Percentiles rank a stretch among this genome's conserved stretches.
phyloP scores from a whole-genome alignment of 1,284 basidiomycete genomes.

The Ceratobasidium sp. region DNA sequence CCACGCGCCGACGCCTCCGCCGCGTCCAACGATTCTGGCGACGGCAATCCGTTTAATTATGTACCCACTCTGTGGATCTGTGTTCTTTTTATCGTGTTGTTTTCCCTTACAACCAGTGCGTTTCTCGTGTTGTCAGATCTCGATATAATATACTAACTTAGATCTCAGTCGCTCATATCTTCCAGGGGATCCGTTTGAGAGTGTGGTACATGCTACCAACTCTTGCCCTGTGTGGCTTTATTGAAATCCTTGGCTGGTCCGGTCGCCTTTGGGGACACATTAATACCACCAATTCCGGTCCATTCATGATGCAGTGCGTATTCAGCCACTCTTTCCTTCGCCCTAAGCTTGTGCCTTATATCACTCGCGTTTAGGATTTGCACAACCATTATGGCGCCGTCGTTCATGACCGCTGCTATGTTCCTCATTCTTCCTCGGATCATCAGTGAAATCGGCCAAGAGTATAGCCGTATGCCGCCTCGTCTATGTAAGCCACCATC shows the following conservation, averaged over 20 bases:
- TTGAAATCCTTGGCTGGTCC: constrained; percentile 52
- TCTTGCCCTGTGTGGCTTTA: constrained; percentile 52
- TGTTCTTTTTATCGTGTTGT: constrained; percentile 46
- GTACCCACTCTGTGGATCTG: constrained; percentile 42
- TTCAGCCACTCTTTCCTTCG: background rate
- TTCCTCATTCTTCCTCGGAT: constrained; percentile 56
- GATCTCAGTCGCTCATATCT: constrained; percentile 56
- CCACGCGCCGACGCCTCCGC: constrained; percentile 12
- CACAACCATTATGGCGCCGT: constrained; percentile 47
- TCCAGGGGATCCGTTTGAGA: constrained; percentile 51
- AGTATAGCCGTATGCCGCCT: constrained; percentile 57
- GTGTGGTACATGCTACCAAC: constrained; percentile 55
- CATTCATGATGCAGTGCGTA: constrained; percentile 46
- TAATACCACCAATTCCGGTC: constrained; percentile 8
- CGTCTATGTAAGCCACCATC: constrained; percentile 48
- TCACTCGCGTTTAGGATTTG: constrained; percentile 22
- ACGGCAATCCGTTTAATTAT: constrained; percentile 40
- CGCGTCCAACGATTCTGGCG: background rate
- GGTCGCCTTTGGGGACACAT: constrained; percentile 38
- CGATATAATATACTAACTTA: background rate
- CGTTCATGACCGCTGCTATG: constrained; percentile 48
- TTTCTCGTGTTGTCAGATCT: background rate
- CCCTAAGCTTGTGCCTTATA: background rate
- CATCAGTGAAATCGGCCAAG: constrained; percentile 56
- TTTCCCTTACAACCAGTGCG: constrained; percentile 44